phyloP scores from a whole-genome alignment of 73 alveolate species.

The Paraurostyla sp. region DNA sequence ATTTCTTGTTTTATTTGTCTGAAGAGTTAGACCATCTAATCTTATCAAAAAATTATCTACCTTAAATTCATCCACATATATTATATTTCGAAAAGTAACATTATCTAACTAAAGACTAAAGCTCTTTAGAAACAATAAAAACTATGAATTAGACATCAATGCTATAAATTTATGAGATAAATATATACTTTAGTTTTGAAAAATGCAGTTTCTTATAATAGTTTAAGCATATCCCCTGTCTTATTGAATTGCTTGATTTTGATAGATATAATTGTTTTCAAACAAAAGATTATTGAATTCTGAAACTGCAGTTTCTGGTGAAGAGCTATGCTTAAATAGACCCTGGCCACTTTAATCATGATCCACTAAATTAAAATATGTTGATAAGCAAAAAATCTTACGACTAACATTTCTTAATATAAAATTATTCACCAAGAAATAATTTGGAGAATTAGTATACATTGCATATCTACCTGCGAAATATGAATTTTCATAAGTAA shows the following conservation, averaged over 20 bases:
- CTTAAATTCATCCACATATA: background rate
- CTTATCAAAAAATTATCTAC: background rate
- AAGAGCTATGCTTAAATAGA: background rate
- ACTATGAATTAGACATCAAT: background rate
- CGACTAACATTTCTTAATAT: background rate
- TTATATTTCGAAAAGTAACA: background rate
- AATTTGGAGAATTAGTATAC: background rate
- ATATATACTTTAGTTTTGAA: background rate
- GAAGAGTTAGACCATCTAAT: background rate
- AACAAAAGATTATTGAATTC: constrained; percentile 1
- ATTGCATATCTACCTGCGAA: background rate
- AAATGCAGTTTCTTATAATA: background rate
- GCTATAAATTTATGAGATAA: background rate
- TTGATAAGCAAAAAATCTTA: background rate
- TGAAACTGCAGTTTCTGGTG: background rate
- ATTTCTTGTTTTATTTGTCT: background rate
- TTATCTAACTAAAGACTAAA: background rate
- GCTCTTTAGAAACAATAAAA: background rate
- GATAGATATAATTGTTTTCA: background rate
- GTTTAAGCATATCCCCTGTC: background rate
- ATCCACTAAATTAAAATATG: background rate
- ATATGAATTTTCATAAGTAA: background rate
- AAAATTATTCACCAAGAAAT: background rate
- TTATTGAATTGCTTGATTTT: background rate
- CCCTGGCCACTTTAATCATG: background rate